A percentile compares a stretch with the other conserved stretches of the same genome.
Conservation (phyloP, 192 early-diverging fungal genomes). For the Ambispora gerdemannii region DNA sequence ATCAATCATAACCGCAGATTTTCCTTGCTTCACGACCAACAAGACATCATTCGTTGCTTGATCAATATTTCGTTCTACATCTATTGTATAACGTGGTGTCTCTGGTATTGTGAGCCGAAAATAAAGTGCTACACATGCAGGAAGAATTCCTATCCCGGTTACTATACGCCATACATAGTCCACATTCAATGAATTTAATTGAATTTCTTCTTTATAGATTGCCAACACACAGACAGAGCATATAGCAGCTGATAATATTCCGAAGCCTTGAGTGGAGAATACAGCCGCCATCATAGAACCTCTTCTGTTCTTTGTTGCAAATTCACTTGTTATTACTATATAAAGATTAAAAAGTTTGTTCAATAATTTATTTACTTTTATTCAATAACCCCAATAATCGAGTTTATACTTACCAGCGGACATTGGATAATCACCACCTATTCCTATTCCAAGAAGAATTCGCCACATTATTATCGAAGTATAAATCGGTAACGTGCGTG, state of each 20-base stretch:
- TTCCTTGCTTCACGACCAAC: slow-evolving; percentile 42
- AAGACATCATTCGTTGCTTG: slow-evolving; percentile 48
- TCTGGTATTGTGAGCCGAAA: slow-evolving; percentile 80
- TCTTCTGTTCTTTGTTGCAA: slow-evolving; percentile 69
- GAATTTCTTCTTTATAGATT: slow-evolving; percentile 64
- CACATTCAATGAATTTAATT: slow-evolving; percentile 57
- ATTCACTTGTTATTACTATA: slow-evolving; percentile 84
- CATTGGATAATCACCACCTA: slow-evolving; percentile 95
- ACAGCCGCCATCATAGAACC: slow-evolving; percentile 81
- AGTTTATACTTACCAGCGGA: slow-evolving; percentile 67
- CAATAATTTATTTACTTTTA: neutral
- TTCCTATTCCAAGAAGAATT: slow-evolving; percentile 83
- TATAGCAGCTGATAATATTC: slow-evolving; percentile 72
- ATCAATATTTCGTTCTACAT: slow-evolving; percentile 56
- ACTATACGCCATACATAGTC: slow-evolving; percentile 90
- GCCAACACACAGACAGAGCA: slow-evolving; percentile 66
- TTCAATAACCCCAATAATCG: too few relatives aligned
- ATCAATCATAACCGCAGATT: slow-evolving; percentile 39
- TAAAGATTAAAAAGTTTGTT: slow-evolving; percentile 16
- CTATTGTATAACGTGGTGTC: slow-evolving; percentile 71
- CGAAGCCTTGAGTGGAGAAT: slow-evolving; percentile 91
- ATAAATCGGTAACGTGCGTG: slow-evolving; percentile 59
- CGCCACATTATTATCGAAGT: slow-evolving; percentile 81
- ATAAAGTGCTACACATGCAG: slow-evolving; percentile 78
- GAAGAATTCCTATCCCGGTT: slow-evolving; percentile 75